These are phyloP conservation scores for Boletus fagicola DNA, from an alignment of 768 basidiomycete species.

Conservation along the genomic window DNA sequence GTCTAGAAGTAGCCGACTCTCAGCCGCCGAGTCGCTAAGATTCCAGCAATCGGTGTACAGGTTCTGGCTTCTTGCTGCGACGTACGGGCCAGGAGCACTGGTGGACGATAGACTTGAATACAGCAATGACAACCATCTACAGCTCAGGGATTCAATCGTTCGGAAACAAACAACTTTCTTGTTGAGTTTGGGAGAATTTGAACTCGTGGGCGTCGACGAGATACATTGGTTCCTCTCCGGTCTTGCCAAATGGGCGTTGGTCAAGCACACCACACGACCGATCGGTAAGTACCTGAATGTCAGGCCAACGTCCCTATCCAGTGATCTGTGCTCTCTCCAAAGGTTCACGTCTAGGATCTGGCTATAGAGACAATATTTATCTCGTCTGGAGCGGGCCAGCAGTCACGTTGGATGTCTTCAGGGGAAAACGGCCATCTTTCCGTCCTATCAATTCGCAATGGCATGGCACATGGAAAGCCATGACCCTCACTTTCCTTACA, in stretches of 20 bases:
- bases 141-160: slow-evolving; percentile 7
- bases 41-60: slow-evolving; percentile 33
- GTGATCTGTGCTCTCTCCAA: neutral
- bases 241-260: slow-evolving; percentile 18
- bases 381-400: slow-evolving; percentile 18
- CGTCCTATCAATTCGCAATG: neutral
- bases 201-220: slow-evolving; percentile 23
- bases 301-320: neutral
- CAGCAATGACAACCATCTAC: neutral
- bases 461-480: slow-evolving; percentile 11
- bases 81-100: slow-evolving; percentile 5
- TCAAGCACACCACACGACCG: neutral
- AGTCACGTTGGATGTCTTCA: slow-evolving; percentile 7
- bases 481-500: slow-evolving; percentile 6
- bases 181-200: slow-evolving; percentile 7
- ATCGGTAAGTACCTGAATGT: neutral
- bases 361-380: slow-evolving; percentile 3
- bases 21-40: slow-evolving; percentile 30
- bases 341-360: neutral
- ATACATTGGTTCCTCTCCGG: slow-evolving; percentile 20
- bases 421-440: slow-evolving; percentile 8
- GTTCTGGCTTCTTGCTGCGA: slow-evolving; percentile 24
- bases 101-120: neutral
- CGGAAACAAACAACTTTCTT: slow-evolving; percentile 9
- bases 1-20: slow-evolving; percentile 30